Conservation (phyloP, 768 basidiomycete genomes). For the Termitomyces bulborhizus region DNA sequence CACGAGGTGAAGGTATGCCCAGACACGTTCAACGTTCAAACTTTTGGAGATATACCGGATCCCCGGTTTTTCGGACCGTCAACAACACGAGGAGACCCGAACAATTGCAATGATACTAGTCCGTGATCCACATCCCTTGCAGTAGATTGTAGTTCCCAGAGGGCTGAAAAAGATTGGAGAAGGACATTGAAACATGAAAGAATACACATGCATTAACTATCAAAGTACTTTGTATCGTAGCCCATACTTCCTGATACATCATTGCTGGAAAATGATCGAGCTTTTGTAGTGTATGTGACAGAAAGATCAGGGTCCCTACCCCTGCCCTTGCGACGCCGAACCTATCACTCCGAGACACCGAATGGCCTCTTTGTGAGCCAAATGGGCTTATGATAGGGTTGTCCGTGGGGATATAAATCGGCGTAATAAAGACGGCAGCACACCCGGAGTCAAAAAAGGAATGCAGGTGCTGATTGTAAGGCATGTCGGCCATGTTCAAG, state of each 20-base stretch:
- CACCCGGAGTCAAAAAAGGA: not conserved
- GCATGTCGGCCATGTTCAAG: not conserved
- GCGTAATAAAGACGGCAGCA: not conserved
- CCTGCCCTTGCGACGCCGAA: not conserved
- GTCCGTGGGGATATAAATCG: not conserved
- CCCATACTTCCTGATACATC: not conserved
- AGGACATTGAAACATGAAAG: not conserved
- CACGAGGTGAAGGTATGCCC: constrained; percentile 5
- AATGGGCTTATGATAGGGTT: not conserved
- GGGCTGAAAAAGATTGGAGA: not conserved
- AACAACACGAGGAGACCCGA: constrained; percentile 1
- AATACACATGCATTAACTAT: not conserved
- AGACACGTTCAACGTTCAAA: constrained; percentile 2
- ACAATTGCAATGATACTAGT: not conserved
- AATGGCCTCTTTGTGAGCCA: not conserved
- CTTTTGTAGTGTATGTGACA: not conserved
- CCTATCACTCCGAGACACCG: not conserved
- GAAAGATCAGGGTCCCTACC: not conserved
- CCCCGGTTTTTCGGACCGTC: constrained; percentile 1
- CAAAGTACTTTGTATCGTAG: not conserved
- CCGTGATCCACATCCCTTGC: not conserved
- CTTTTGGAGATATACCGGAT: not conserved
- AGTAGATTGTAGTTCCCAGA: not conserved
- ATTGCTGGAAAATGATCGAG: not conserved
- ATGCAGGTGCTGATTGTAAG: not conserved